Evolutionary conservation across 352 stramenopile species (phyloP), one percentile per base, ranked within the genome.

Genomic region (Globisporangium splendens): DNA sequence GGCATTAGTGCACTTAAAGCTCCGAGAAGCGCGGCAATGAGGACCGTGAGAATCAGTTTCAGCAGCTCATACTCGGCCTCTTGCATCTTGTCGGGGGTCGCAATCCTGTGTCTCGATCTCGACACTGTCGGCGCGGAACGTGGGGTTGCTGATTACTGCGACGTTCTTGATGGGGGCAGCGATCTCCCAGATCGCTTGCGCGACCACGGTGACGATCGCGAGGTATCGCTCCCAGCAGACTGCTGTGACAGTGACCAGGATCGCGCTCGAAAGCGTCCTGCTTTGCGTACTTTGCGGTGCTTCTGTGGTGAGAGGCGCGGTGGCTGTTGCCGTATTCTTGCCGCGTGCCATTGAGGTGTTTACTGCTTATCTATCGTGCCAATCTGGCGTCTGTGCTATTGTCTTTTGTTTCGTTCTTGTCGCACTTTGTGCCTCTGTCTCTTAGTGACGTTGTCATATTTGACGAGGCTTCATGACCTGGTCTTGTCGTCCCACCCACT

Each of bases 111-210:
- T 66, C 21, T 70, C 55, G 0, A 56, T 72, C 17, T 55, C 24
- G 18, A 51, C 46, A 20, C 41, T 58, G 50, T 78, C 70, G 42
- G 51, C 50, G 12, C 60, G 66, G 35, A 78, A 54, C 31, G 46
- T 66, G 11, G 70, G 70, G 18, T 61, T 61, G 28, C 55, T 59
- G 42, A 75, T 78, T 60, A 78, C 72, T 15, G 68, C 24, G 13
- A 75, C 70, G 47, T 79, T 79, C 46, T 79, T 75, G 59, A 76
- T 71, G 3, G 70, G 64, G n/a, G 73, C 62, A 20, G 57, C 56
- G 28, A 79, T 61, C n/a, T 61, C 65, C 67, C 67, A 79, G 7
- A 70, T n/a, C 15, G 63, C 61, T 54, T 75, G 67, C 14, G 60
- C 46, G 1, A 46, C n/a, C 8, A 75, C 55, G 35, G 73, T 39